A percentile compares a stretch with the other conserved stretches of the same genome.
Conservation (phyloP, 257 asterid species). For the Capsicum pubescens region DNA sequence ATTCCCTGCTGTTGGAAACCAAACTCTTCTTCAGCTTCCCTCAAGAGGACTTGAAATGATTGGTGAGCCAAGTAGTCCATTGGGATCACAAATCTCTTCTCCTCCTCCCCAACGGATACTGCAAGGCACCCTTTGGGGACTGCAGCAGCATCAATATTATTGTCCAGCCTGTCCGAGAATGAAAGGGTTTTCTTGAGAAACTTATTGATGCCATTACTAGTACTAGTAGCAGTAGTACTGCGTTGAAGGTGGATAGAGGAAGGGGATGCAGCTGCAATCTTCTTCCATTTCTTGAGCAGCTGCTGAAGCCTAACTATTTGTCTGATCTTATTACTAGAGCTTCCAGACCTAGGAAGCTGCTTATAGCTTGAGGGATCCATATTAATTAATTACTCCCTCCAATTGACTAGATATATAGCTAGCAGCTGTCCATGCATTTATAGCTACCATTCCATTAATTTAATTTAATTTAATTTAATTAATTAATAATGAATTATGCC, state of each 20-base stretch:
- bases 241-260: conserved; percentile 19
- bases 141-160: conserved; percentile 11
- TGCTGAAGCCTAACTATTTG: conserved; percentile 89
- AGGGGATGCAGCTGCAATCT: conserved; percentile 48
- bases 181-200: conserved; percentile 85
- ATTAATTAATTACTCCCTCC: no score
- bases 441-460: neutral
- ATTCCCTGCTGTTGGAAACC: conserved; percentile 87
- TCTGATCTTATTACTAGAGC: conserved; percentile 68
- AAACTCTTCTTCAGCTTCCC: conserved; percentile 87
- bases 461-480: no score
- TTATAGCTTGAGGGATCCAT: conserved; percentile 44
- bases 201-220: conserved; percentile 49
- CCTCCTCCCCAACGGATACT: conserved; percentile 74
- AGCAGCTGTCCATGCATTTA: neutral
- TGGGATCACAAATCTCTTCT: conserved; percentile 74
- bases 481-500: neutral
- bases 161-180: conserved; percentile 52
- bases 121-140: conserved; percentile 85
- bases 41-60: conserved; percentile 57
- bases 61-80: conserved; percentile 68
- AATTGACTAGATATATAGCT: neutral
- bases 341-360: neutral
- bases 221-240: conserved; percentile 4
- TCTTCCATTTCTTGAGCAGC: conserved; percentile 86